Base-by-base conservation (phyloP, 768 basidiomycete species). In the Phanerochaete sordida region DNA sequence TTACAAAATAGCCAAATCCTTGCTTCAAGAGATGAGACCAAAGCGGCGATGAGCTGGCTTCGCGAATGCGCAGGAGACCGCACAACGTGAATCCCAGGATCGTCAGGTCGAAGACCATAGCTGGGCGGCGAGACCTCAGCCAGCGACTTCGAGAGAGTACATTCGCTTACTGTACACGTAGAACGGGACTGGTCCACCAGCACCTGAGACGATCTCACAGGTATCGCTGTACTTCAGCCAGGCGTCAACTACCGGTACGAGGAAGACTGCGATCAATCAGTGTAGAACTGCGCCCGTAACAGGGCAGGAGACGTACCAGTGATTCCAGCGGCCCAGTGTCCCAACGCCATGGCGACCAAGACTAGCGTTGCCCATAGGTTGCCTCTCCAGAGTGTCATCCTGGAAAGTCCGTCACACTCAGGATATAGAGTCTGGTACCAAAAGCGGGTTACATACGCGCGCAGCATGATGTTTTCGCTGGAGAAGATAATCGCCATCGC, bases 141-240 rank as follows among this genome's bases (percentile, higher is more conserved):
- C 33, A 35, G 13, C 33, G 33, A 35, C 33, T 7, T 6, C 33
- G 33, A 35, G 33, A 35, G 7, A 7, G 13, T 19, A n/a, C 30
- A 37, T 43, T n/a, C 37, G 23, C 49, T 13, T n/a, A 59, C 58
- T 59, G 51, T 59, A 59, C 11, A 59, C 39, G 30, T 51, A 59
- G 39, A 59, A 59, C 8, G 58, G 58, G 5, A 53, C 19, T 1
- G 58, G 37, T 5, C 50, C 50, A 15, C 28, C 30, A 33, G 33
- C n/a, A 9, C 58, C 49, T 23, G n/a, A 9, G 30, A 19, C 8
- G 21, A 46, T 51, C 50, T 51, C 28, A n/a, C 58, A 51, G 19
- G 35, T 37, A 24, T 23, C n/a, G 37, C 33, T 19, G 33, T 24
- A 45, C 12, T 53, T 7, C 26, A 19, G 16, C 50, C 49, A 51